Evolutionary conservation across 1,284 basidiomycete species (phyloP), one percentile per base, ranked within the genome.

Genomic region (Apiotrichum montevideense): DNA sequence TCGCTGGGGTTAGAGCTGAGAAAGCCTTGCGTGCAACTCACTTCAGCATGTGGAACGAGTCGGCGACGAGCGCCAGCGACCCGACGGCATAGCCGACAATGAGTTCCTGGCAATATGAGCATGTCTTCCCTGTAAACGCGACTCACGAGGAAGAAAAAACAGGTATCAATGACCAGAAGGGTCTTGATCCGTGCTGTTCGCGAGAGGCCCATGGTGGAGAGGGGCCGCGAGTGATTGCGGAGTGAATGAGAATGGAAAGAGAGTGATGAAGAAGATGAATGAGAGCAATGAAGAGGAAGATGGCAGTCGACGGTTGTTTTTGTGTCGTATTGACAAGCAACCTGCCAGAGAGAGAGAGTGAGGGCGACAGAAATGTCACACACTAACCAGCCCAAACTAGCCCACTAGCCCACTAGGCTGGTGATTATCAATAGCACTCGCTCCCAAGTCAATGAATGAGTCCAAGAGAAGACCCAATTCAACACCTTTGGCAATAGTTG

Each of bases 21-120:
- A 58, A 29, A 21, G 78, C 97, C n/a, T n/a, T n/a, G n/a, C 11
- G 41, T 6, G 8, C 11, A 14, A 75, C 83, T 61, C 65, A 94
- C 90, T 92, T 93, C 77, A 94, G 85, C 94, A 98, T 98, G 79
- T 98, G 95, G 78, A 98, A 98, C 63, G 87, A 90, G 79, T 98
- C 95, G 21, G 96, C 95, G 40, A 98, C 87, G 56, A 98, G 85
- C 3, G 94, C 94, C 1, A 97, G 84, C 0, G 93, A 96, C 41
- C 92, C 92, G 57, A 96, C 90, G 13, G 88, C 85, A 85, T 95
- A 95, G 46, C 94, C 93, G 86, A 74, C 58, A 49, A 73, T 72
- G 34, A 74, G 58, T 60, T 73, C 71, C 69, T 73, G 50, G 3
- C 10, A n/a, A 13, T 39, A 13, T 39, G 9, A 39, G 37, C 13